A percentile compares a stretch with the other conserved stretches of the same genome.
These are phyloP conservation scores for Gossypium anomalum DNA, from an alignment of 345 rosid species.

Conservation along the genomic window DNA sequence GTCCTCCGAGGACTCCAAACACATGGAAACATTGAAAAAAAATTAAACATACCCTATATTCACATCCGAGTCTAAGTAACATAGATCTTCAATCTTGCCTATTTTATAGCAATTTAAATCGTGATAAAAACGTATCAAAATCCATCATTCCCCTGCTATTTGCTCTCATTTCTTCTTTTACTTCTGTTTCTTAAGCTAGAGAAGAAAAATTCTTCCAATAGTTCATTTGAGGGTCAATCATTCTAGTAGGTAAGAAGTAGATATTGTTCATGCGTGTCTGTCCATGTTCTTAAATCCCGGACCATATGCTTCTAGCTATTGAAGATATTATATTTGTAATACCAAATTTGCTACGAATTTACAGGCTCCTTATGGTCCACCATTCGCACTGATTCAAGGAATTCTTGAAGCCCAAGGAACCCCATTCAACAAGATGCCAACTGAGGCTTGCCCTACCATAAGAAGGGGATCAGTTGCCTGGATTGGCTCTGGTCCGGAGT, in stretches of 20 bases:
- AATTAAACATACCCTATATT: not conserved
- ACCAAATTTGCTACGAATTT: slow-evolving; percentile 3
- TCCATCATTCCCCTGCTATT: not conserved
- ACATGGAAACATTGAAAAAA: too few species aligned
- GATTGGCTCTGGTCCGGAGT: slow-evolving; percentile 86
- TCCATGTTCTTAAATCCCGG: not conserved
- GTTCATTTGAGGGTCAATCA: not conserved
- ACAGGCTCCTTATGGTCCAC: slow-evolving; percentile 55
- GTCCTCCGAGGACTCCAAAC: too few species aligned
- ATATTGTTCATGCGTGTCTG: not conserved
- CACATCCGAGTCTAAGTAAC: not conserved
- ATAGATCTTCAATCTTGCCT: not conserved
- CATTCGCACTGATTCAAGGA: slow-evolving; percentile 91
- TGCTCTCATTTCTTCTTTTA: too few species aligned
- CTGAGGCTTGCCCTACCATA: slow-evolving; percentile 66
- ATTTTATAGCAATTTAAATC: not conserved
- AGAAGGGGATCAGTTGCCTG: slow-evolving; percentile 88
- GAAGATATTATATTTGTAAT: not conserved
- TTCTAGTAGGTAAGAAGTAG: not conserved
- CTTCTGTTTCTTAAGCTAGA: too few species aligned
- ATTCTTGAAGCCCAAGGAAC: slow-evolving; percentile 76
- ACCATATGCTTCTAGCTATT: not conserved
- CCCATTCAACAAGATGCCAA: slow-evolving; percentile 48
- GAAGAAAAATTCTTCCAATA: too few species aligned
- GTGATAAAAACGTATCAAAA: not conserved